Evolutionary conservation across 495 filamentous ascomycete genomes (phyloP).

Genomic region (Diplogelasinospora grovesii): DNA sequence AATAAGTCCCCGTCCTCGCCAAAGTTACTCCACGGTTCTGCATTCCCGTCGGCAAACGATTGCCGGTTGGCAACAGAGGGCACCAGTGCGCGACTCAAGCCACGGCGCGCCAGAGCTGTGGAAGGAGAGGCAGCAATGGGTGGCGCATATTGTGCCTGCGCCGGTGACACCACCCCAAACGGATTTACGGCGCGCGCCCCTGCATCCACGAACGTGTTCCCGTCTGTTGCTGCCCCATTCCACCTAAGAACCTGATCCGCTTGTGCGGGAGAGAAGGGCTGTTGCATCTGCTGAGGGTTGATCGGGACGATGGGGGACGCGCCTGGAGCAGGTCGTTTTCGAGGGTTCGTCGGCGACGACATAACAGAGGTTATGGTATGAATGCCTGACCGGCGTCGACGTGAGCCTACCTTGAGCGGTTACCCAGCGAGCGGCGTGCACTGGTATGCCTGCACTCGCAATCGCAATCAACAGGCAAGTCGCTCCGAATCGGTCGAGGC

Average conservation of each 20-base stretch:
- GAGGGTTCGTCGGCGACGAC: constrained; percentile 47
- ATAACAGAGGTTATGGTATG: constrained; percentile 33
- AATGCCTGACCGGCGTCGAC: constrained; percentile 3
- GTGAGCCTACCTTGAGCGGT: not conserved
- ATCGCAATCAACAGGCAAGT: not conserved
- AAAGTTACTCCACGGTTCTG: constrained; percentile 43
- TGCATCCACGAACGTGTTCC: constrained; percentile 29
- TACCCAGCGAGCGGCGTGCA: not conserved
- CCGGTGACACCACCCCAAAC: constrained; percentile 40
- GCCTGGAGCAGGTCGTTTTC: constrained; percentile 73
- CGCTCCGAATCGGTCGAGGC: not conserved
- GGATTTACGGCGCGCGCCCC: constrained; percentile 25
- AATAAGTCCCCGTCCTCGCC: constrained; percentile 40
- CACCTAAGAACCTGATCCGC: constrained; percentile 36
- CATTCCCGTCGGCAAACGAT: constrained; percentile 35
- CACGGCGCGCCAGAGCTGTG: constrained; percentile 60
- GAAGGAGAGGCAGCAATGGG: constrained; percentile 36
- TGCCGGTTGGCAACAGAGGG: constrained; percentile 30
- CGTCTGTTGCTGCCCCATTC: constrained; percentile 24
- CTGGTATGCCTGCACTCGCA: not conserved
- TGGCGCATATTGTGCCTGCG: constrained; percentile 36
- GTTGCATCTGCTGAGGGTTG: constrained; percentile 41
- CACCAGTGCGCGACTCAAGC: constrained; percentile 56
- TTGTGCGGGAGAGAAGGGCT: constrained; percentile 33
- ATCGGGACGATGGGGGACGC: constrained; percentile 51